Evolutionary conservation across 192 early-diverging fungal species (phyloP).

Genomic region (Coemansia reversa): DNA sequence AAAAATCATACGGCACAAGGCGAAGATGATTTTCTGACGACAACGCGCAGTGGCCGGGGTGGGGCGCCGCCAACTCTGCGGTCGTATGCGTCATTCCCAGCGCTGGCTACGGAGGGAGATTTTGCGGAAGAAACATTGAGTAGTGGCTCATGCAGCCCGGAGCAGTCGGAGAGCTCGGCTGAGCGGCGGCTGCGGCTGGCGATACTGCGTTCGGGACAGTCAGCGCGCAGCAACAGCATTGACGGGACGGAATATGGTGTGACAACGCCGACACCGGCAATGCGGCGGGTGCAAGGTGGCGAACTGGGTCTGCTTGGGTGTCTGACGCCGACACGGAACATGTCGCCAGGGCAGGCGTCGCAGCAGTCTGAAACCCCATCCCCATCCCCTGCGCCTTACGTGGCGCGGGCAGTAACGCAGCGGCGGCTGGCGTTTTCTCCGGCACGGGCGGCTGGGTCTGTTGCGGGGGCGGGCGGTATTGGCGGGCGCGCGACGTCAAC

Average conservation of each 20-base stretch:
- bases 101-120: conserved; percentile 7
- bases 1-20: conserved; percentile 12
- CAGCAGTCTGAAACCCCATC: conserved; percentile 19
- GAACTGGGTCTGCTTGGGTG: conserved; percentile 16
- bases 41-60: conserved; percentile 1
- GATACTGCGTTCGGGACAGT: background rate
- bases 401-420: conserved; percentile 11
- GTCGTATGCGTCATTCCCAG: conserved; percentile 41
- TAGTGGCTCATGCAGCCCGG: background rate
- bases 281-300: conserved; percentile 1
- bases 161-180: background rate
- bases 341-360: conserved; percentile 2
- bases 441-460: conserved; percentile 31
- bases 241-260: background rate
- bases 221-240: background rate
- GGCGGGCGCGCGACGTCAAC: conserved; percentile 9
- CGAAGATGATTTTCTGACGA: conserved; percentile 4
- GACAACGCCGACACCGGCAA: conserved; percentile 18
- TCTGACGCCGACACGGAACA: conserved; percentile 20
- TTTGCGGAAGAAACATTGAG: background rate
- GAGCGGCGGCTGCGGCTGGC: conserved; percentile 1
- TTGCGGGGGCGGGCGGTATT: conserved; percentile 12
- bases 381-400: conserved; percentile 20
- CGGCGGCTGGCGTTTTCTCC: conserved; percentile 46
- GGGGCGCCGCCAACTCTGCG: conserved; percentile 16